Evolutionary conservation across 208 protist species (phyloP).

Genomic region (Leishmania arabica): DNA sequence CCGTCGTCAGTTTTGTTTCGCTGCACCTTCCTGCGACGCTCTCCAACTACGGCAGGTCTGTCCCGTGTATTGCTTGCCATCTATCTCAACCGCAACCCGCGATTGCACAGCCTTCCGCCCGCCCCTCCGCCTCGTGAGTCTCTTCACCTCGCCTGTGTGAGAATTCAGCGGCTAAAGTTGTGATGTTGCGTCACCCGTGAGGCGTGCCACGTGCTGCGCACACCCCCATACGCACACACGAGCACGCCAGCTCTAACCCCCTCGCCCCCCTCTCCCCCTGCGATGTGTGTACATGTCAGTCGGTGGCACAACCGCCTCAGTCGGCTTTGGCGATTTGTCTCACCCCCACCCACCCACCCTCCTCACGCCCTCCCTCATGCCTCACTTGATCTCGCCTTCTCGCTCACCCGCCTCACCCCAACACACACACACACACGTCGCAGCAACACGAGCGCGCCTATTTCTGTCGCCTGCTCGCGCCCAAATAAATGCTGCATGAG

Average conservation of each 20-base stretch:
- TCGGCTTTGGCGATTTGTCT: not conserved
- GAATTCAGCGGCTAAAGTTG: not conserved
- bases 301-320: not conserved
- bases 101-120: not conserved
- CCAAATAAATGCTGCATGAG: conserved; percentile 16
- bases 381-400: not conserved
- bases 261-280: too few relatives aligned
- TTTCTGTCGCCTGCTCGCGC: not conserved
- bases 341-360: not conserved
- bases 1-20: not conserved
- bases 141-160: not conserved
- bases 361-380: not conserved
- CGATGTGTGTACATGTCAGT: not conserved
- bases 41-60: not conserved
- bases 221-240: not conserved
- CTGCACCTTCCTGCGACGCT: not conserved
- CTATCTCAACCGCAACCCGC: not conserved
- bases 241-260: not conserved
- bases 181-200: not conserved
- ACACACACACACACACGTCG: not conserved
- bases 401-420: not conserved
- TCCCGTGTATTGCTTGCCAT: not conserved
- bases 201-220: not conserved
- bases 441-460: not conserved
- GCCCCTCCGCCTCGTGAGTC: not conserved